Base-by-base conservation (phyloP, 495 filamentous ascomycete genomes). In the Penicillium antarcticum region DNA sequence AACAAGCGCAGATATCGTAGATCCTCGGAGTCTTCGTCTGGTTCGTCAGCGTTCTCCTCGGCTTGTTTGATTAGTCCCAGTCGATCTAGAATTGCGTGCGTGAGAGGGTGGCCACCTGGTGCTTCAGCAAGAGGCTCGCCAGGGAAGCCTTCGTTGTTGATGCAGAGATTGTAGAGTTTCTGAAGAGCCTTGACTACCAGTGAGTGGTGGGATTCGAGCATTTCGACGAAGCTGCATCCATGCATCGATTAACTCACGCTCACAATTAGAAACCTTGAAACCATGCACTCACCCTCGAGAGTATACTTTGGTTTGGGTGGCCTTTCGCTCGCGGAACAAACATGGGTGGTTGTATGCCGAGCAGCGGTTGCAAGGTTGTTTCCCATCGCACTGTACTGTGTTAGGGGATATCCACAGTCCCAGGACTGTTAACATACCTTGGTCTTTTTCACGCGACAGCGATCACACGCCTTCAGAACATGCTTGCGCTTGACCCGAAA, bases 401-500 rank as follows among this genome's bases (percentile, higher is more conserved):
- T 65, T 19, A 64, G 59, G 43, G 51, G 40, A 18, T 29, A 36
- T 31, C 26, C 39, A 9, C 23, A 18, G 17, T 12, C 6, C 1
- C 26, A 0, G 8, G 7, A 5, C 18, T 21, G 12, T n/a, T 14
- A 3, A 66, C 61, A 45, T 40, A 75, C 74, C 61, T 77, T 77
- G 32, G 74, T 74, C 59, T 77, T 77, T 52, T 77, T 77, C 18
- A 77, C 71, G 49, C 74, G 64, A 53, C 74, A 77, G 9, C 72
- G 71, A 65, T 77, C 74, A 47, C 74, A 77, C 1, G 74, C 74
- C 42, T 75, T 77, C 10, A 75, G 50, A 16, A 77, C 74, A 66
- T 77, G 74, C 53, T 77, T 77, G 32, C 74, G 67, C 51, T 77
- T 77, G 39, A 75, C 72, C n/a, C 74, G 72, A 49, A 75, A 77